Conservation (phyloP, 1,284 basidiomycete genomes). For the Fistulinella cinereoalba region DNA sequence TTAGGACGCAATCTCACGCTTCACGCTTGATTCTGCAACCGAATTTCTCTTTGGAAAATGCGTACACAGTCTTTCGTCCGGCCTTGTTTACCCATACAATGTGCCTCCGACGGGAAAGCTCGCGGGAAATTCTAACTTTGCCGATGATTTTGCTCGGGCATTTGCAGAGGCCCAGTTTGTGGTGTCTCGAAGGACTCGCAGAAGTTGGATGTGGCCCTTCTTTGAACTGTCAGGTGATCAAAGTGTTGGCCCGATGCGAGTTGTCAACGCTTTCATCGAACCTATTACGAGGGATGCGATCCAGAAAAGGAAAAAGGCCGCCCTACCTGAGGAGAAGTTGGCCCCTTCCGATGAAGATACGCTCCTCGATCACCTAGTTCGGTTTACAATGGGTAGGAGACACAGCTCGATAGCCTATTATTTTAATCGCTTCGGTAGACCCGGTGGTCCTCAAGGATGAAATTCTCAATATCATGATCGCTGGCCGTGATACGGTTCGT, state of each 20-base stretch:
- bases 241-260: slow-evolving; percentile 41
- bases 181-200: slow-evolving; percentile 39
- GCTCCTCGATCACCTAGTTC: slow-evolving; percentile 27
- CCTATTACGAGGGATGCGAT: slow-evolving; percentile 50
- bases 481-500: slow-evolving; percentile 47
- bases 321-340: slow-evolving; percentile 10
- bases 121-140: slow-evolving; percentile 1
- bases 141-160: slow-evolving; percentile 30
- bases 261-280: slow-evolving; percentile 49
- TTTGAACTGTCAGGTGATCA: slow-evolving; percentile 47
- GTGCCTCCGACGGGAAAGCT: slow-evolving; percentile 14
- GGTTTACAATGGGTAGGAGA: slow-evolving; percentile 17
- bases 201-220: slow-evolving; percentile 47
- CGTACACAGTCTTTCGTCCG: not conserved
- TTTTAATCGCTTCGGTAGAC: slow-evolving; percentile 16
- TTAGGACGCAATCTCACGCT: slow-evolving; percentile 45
- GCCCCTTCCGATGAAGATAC: slow-evolving; percentile 14
- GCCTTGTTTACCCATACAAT: slow-evolving; percentile 24
- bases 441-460: slow-evolving; percentile 43
- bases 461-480: slow-evolving; percentile 45
- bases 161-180: slow-evolving; percentile 38
- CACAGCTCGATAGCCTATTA: not conserved
- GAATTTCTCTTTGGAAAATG: slow-evolving; percentile 35
- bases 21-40: slow-evolving; percentile 48
- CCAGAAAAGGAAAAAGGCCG: slow-evolving; percentile 31